Percentiles rank a stretch among this genome's conserved stretches.
Evolutionary conservation across 768 basidiomycete species (phyloP).

Genomic region (Suillus subluteus): DNA sequence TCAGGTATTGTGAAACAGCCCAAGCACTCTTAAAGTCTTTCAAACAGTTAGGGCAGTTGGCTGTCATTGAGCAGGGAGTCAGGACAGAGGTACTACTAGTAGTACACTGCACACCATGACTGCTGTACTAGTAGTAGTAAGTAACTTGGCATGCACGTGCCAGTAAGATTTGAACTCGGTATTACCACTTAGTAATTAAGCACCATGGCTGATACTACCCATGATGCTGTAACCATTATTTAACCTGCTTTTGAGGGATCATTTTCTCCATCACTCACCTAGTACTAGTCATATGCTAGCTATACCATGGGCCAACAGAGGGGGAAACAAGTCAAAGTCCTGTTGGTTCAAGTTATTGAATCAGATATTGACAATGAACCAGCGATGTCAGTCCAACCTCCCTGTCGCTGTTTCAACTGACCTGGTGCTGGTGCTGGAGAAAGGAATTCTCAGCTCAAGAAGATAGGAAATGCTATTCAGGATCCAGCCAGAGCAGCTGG

Average conservation of each 20-base stretch:
- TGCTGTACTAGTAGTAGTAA: not conserved
- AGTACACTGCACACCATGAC: too few species aligned
- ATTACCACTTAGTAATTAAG: not conserved
- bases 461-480: not conserved
- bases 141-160: too few species aligned
- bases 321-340: not conserved
- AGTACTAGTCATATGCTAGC: not conserved
- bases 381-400: not conserved
- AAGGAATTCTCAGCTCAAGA: not conserved
- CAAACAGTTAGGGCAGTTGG: not conserved
- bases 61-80: not conserved
- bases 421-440: not conserved
- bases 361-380: not conserved
- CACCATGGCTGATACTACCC: not conserved
- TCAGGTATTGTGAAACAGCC: not conserved
- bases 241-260: not conserved
- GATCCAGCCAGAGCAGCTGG: not conserved
- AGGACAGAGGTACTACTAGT: not conserved
- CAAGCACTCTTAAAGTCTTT: not conserved
- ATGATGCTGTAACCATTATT: not conserved
- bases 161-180: too few species aligned
- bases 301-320: not conserved
- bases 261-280: not conserved
- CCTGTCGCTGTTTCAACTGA: not conserved
- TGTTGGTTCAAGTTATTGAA: not conserved